Evolutionary conservation across 768 basidiomycete genomes (phyloP), one percentile per base, ranked within the genome.

Genomic region (Infundibulicybe gibba): DNA sequence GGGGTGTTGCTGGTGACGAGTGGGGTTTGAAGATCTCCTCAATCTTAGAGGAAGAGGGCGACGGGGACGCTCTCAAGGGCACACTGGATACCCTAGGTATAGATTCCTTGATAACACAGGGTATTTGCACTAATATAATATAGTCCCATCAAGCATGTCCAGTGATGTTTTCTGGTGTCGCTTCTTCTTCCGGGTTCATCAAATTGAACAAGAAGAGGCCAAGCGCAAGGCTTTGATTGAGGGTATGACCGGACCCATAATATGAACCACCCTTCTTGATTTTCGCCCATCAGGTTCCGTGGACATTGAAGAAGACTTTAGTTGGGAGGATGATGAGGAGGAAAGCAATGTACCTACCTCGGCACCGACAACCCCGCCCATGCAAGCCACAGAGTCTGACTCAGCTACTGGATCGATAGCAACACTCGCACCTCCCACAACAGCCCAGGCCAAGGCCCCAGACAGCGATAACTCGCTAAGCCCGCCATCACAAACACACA

Each of bases 321-420:
- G 81, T 56, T 95, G 92, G 92, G 92, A 94, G 60, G 90, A 90
- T 49, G 91, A 93, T 43, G 91, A 94, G n/a, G 90, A 91, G n/a
- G 86, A 87, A 42, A 48, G 4, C 8, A 25, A 25, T 25, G 25
- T 25, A 25, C 8, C 58, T 1, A 21, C 43, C 16, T 35, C 50
- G 32, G 53, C 61, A 33, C 52, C 56, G 38, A 54, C 59, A 19
- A 48, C 52, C 39, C 47, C 54, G 41, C 49, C 47, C 25, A 25
- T 8, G 25, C 25, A 25, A 17, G 16, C 51, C 9, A 43, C 38
- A 12, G 41, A 45, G 13, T 44, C 49, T 6, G 57, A 51, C 30
- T 38, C 39, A 21, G 42, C 38, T 33, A 44, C 48, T 32, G 40
- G 45, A 37, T 45, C 35, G 40, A 42, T 51, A n/a, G 40, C 21